Conservation (phyloP, 139 green algal genomes). For the Coelastrella sp. region DNA sequence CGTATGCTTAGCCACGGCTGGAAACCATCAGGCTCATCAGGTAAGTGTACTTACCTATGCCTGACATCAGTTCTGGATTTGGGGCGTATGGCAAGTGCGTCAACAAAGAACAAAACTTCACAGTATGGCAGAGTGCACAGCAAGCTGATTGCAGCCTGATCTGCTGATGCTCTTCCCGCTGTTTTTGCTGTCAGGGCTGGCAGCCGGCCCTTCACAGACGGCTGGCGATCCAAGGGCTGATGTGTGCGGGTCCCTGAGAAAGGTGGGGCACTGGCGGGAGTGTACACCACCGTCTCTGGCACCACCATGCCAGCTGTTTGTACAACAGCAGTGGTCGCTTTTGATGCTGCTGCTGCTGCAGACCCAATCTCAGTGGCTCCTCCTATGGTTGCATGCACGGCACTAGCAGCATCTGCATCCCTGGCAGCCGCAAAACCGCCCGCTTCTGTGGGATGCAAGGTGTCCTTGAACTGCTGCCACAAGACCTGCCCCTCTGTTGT, state of each 20-base stretch:
- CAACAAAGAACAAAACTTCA: slow-evolving; percentile 31
- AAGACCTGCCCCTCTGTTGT: not conserved
- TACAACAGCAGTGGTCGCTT: not conserved
- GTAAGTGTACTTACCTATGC: slow-evolving; percentile 9
- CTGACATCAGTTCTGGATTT: not conserved
- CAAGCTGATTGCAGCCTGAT: slow-evolving; percentile 17
- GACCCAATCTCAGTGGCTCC: not conserved
- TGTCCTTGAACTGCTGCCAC: not conserved
- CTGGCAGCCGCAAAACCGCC: not conserved
- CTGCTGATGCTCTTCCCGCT: not conserved
- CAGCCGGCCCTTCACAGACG: not conserved
- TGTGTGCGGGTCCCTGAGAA: too few species aligned
- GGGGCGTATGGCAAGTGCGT: not conserved
- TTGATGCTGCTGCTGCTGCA: slow-evolving; percentile 1
- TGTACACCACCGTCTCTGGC: too few species aligned
- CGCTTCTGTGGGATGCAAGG: not conserved
- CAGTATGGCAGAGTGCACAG: slow-evolving; percentile 27
- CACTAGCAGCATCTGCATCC: not conserved
- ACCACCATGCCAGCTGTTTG: not conserved
- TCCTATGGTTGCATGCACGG: not conserved
- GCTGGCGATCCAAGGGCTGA: too few species aligned
- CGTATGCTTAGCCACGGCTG: too few species aligned
- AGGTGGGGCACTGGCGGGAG: too few species aligned
- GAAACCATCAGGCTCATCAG: too few species aligned
- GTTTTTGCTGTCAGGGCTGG: not conserved